A percentile compares a stretch with the other conserved stretches of the same genome.
Conservation (phyloP, 768 basidiomycete genomes). For the Thelephora ganbajun region DNA sequence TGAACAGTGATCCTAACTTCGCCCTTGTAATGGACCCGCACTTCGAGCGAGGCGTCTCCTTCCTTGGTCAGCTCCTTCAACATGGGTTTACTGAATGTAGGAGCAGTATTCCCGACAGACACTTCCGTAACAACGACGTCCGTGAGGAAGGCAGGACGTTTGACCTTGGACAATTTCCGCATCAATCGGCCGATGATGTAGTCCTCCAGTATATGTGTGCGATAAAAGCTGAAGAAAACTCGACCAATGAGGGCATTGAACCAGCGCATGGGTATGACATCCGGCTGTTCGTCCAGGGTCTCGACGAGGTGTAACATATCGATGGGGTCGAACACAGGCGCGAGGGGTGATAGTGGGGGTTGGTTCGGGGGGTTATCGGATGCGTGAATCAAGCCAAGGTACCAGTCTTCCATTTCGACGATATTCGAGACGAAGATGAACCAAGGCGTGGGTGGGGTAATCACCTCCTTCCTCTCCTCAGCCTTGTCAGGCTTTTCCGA, state of each 20-base stretch:
- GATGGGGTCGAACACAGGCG: constrained; percentile 49
- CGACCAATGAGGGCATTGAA: constrained; percentile 89
- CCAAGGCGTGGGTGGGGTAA: constrained; percentile 57
- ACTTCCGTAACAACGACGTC: constrained; percentile 84
- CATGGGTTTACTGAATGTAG: constrained; percentile 93
- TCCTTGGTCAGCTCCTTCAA: constrained; percentile 92
- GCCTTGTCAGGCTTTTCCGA: constrained; percentile 22
- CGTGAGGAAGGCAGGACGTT: constrained; percentile 73
- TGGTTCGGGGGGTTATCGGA: constrained; percentile 49
- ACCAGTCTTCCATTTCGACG: constrained; percentile 97
- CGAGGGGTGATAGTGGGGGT: constrained; percentile 45
- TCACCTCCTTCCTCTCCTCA: constrained; percentile 27
- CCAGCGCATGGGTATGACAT: constrained; percentile 97
- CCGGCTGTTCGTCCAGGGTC: constrained; percentile 84
- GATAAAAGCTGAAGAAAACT: constrained; percentile 84
- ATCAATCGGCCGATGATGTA: constrained; percentile 81
- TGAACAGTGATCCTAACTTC: constrained; percentile 83
- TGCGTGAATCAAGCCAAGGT: constrained; percentile 66
- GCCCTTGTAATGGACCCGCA: constrained; percentile 73
- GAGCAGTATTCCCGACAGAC: constrained; percentile 70
- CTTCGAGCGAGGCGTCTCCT: constrained; percentile 83
- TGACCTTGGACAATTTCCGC: constrained; percentile 89
- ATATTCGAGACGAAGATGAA: constrained; percentile 86
- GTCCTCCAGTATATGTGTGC: constrained; percentile 67
- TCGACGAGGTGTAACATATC: constrained; percentile 79